Conservation (phyloP, 305 asterid genomes). For the Ilex paraguariensis region DNA sequence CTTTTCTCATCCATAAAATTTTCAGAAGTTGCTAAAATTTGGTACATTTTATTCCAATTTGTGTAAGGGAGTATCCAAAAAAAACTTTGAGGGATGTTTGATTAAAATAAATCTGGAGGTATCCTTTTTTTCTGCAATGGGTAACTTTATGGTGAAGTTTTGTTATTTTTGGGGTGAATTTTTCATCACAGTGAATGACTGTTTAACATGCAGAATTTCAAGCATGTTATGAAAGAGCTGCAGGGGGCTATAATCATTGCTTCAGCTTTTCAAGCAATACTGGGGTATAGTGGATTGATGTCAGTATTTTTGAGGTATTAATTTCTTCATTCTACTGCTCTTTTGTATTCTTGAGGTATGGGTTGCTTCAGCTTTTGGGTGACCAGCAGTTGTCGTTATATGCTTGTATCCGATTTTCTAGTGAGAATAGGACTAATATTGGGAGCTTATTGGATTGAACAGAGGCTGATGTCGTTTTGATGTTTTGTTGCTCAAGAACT, state of each 20-base stretch:
- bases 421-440: too few species aligned
- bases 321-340: not conserved
- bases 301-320: constrained; percentile 60
- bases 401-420: not conserved
- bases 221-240: constrained; percentile 93
- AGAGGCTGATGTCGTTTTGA: too few species aligned
- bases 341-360: not conserved
- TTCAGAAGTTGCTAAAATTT: too few species aligned
- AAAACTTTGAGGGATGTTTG: too few species aligned
- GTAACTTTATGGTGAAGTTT: too few species aligned
- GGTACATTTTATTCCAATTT: too few species aligned
- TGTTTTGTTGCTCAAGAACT: too few species aligned
- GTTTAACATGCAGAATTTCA: constrained; percentile 64
- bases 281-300: constrained; percentile 98
- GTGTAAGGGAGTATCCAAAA: too few species aligned
- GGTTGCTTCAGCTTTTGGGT: not conserved
- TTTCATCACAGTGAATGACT: constrained; percentile 1
- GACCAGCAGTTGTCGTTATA: not conserved
- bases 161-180: constrained; percentile 3
- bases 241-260: constrained; percentile 95
- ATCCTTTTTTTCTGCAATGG: too few species aligned
- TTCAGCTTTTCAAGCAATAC: constrained; percentile 81
- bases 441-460: too few species aligned
- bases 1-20: too few species aligned
- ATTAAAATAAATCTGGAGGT: too few species aligned